Evolutionary conservation across 257 asterid genomes (phyloP).

Genomic region (Solanum chaucha): DNA sequence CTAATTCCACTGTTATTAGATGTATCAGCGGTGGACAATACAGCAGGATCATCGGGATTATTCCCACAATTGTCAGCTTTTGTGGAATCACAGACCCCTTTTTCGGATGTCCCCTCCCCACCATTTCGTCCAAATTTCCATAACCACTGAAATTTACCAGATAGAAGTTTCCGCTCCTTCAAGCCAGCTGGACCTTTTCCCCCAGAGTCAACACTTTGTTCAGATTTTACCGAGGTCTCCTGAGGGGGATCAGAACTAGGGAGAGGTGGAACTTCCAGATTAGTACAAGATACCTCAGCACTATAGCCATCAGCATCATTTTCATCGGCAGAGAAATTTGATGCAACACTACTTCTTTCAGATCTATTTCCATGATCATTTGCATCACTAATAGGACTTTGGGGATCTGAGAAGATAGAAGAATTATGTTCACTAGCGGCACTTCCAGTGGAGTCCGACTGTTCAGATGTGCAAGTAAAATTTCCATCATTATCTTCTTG

Average conservation of each 20-base stretch:
- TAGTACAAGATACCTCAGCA: slow-evolving; percentile 11
- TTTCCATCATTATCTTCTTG: slow-evolving; percentile 16
- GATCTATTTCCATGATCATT: slow-evolving; percentile 27
- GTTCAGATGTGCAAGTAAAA: slow-evolving; percentile 14
- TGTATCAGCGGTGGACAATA: background rate
- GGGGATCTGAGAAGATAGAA: slow-evolving; percentile 32
- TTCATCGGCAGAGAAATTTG: slow-evolving; percentile 38
- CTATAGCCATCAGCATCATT: slow-evolving; percentile 15
- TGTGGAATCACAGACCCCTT: slow-evolving; percentile 11
- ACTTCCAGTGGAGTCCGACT: slow-evolving; percentile 10
- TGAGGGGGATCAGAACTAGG: slow-evolving; percentile 11
- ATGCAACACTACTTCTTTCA: slow-evolving; percentile 52
- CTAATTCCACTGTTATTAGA: slow-evolving; percentile 5
- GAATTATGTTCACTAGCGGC: slow-evolving; percentile 40
- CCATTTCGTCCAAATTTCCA: slow-evolving; percentile 33
- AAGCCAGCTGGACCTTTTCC: background rate
- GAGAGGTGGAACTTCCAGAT: slow-evolving; percentile 22
- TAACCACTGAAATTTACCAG: slow-evolving; percentile 29
- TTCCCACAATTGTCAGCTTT: slow-evolving; percentile 3
- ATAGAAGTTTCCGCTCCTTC: slow-evolving; percentile 24
- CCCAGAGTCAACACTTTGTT: slow-evolving; percentile 18
- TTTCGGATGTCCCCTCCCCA: slow-evolving; percentile 22
- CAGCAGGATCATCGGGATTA: background rate
- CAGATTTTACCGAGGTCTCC: slow-evolving; percentile 13
- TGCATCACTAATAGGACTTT: slow-evolving; percentile 29